These are phyloP conservation scores for Alisma plantagoaquatica DNA, from an alignment of 106 monocot species.

Conservation along the genomic window DNA sequence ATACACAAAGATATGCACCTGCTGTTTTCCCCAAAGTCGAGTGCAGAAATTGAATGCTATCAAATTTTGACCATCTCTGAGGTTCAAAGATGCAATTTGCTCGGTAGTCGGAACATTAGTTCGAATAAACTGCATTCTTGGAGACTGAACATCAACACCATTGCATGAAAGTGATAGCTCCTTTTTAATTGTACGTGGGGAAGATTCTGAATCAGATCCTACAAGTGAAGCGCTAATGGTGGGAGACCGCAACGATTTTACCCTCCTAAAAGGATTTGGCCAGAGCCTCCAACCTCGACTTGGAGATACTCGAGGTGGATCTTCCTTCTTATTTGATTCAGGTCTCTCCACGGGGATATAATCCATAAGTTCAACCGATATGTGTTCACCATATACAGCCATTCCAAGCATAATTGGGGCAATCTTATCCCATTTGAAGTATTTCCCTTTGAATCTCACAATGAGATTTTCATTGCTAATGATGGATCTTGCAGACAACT, in stretches of 20 bases:
- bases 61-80: conserved; percentile 82
- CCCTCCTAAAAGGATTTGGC: conserved; percentile 78
- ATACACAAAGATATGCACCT: too few relatives aligned
- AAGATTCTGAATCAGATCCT: conserved; percentile 61
- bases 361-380: conserved; percentile 47
- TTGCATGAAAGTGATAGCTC: conserved; percentile 20
- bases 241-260: conserved; percentile 43
- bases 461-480: conserved; percentile 73
- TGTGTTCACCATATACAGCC: conserved; percentile 57
- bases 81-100: conserved; percentile 78
- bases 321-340: conserved; percentile 22
- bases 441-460: conserved; percentile 53
- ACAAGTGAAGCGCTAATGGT: conserved; percentile 45
- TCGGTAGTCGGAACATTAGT: conserved; percentile 83
- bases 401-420: conserved; percentile 66
- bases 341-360: conserved; percentile 43
- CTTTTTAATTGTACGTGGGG: conserved; percentile 26
- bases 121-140: conserved; percentile 54
- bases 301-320: conserved; percentile 28
- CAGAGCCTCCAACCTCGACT: conserved; percentile 42
- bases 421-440: conserved; percentile 64
- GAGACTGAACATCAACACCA: conserved; percentile 25
- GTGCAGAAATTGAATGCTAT: conserved; percentile 90
- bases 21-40: conserved; percentile 75
- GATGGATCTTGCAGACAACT: conserved; percentile 49